Conservation (phyloP, 2,329 filamentous ascomycete genomes). For the Verticillium zaregamsianum region DNA sequence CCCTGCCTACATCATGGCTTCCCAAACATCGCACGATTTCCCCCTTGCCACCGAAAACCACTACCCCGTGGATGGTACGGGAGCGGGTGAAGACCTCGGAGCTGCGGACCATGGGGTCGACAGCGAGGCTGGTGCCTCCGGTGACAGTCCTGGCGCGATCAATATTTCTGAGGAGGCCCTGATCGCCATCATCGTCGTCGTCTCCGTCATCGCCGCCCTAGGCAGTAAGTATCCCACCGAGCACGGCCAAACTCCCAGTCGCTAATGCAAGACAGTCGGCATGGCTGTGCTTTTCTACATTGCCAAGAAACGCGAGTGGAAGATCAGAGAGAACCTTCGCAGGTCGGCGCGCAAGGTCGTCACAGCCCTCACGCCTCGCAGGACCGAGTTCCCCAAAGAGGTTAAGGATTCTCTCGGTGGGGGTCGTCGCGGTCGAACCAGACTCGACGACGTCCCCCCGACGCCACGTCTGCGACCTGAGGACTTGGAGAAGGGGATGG, state of each 20-base stretch:
- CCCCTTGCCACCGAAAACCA: constrained; percentile 38
- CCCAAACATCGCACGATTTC: constrained; percentile 31
- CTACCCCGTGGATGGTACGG: constrained; percentile 19
- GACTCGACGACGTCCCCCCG: constrained; percentile 55
- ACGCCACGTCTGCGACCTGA: constrained; percentile 49
- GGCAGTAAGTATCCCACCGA: constrained; percentile 54
- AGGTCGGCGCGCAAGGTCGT: constrained; percentile 62
- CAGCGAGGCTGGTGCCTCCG: constrained; percentile 61
- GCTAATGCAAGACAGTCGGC: constrained; percentile 40
- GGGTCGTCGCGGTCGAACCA: constrained; percentile 31
- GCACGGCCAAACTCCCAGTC: not conserved
- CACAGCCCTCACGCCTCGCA: constrained; percentile 57
- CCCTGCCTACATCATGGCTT: constrained; percentile 28
- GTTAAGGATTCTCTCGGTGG: constrained; percentile 38
- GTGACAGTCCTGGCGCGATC: constrained; percentile 55
- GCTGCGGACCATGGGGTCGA: constrained; percentile 36
- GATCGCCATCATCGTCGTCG: constrained; percentile 70
- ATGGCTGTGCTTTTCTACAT: constrained; percentile 69
- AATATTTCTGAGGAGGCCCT: constrained; percentile 64
- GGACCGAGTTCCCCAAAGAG: constrained; percentile 56
- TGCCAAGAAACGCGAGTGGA: constrained; percentile 84
- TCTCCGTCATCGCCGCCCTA: constrained; percentile 61
- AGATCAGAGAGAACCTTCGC: constrained; percentile 66
- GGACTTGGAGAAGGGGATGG: constrained; percentile 57
- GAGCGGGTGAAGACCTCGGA: constrained; percentile 24